Percentiles rank a stretch among this genome's conserved stretches.
Conservation (phyloP, 2,329 filamentous ascomycete species). For the Fusarium drepaniforme region DNA sequence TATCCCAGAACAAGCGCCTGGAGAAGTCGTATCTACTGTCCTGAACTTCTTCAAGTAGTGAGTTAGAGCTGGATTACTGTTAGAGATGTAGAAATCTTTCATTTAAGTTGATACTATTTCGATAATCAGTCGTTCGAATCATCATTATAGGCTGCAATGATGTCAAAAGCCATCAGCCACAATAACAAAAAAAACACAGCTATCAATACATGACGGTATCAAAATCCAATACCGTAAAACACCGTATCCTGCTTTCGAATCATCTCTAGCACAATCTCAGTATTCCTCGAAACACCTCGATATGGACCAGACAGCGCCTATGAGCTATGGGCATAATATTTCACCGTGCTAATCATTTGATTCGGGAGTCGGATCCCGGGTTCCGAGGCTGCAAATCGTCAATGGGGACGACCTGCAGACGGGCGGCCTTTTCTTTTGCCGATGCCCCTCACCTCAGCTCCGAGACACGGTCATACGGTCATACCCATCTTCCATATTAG, state of each 20-base stretch:
- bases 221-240: no score
- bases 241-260: background rate
- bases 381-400: background rate
- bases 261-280: background rate
- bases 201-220: no score
- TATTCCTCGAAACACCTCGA: background rate
- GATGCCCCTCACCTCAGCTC: background rate
- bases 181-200: no score
- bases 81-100: background rate
- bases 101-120: background rate
- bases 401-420: background rate
- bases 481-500: background rate
- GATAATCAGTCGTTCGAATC: no score
- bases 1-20: conserved; percentile 64
- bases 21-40: conserved; percentile 57
- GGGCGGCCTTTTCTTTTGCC: conserved; percentile 30
- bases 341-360: background rate
- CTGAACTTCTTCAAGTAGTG: conserved; percentile 52
- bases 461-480: background rate
- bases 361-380: background rate
- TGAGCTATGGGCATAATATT: background rate
- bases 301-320: background rate
- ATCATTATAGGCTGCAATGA: no score
- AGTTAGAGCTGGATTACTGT: background rate
- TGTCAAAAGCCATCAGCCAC: no score